Evolutionary conservation across 108 stramenopile genomes (phyloP).

Genomic region (Craspedostauros australis): DNA sequence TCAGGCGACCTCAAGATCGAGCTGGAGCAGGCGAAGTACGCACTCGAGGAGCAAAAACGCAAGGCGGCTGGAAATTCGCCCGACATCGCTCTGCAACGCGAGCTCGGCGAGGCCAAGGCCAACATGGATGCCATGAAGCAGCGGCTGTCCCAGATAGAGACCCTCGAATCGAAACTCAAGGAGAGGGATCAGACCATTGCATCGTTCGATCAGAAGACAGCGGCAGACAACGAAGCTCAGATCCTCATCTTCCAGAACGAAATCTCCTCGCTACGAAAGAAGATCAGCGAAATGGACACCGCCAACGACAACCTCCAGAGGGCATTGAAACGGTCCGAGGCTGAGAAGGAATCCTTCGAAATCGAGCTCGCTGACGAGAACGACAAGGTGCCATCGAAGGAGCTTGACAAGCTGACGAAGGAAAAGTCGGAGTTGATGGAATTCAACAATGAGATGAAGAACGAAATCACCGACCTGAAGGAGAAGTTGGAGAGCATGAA

Average conservation of each 20-base stretch:
- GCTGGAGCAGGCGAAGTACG: constrained; percentile 23
- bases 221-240: constrained; percentile 9
- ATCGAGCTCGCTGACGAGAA: neutral
- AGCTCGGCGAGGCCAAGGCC: constrained; percentile 1
- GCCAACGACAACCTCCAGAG: too few species aligned
- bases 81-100: neutral
- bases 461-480: constrained; percentile 20
- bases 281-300: constrained; percentile 26
- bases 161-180: constrained; percentile 32
- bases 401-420: constrained; percentile 15
- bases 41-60: constrained; percentile 27
- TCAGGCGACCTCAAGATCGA: constrained; percentile 26
- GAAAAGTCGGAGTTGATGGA: constrained; percentile 9
- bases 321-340: too few species aligned
- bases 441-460: constrained; percentile 4
- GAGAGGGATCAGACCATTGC: constrained; percentile 34
- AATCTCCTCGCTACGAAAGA: constrained; percentile 22
- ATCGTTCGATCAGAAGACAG: constrained; percentile 15
- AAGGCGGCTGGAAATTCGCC: constrained; percentile 2
- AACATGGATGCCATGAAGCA: neutral
- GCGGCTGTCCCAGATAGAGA: neutral
- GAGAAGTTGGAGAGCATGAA: constrained; percentile 16
- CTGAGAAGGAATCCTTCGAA: neutral
- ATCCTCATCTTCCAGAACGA: constrained; percentile 35
- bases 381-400: neutral